Conservation (phyloP, 2,329 filamentous ascomycete genomes). For the Eutypella sp. region DNA sequence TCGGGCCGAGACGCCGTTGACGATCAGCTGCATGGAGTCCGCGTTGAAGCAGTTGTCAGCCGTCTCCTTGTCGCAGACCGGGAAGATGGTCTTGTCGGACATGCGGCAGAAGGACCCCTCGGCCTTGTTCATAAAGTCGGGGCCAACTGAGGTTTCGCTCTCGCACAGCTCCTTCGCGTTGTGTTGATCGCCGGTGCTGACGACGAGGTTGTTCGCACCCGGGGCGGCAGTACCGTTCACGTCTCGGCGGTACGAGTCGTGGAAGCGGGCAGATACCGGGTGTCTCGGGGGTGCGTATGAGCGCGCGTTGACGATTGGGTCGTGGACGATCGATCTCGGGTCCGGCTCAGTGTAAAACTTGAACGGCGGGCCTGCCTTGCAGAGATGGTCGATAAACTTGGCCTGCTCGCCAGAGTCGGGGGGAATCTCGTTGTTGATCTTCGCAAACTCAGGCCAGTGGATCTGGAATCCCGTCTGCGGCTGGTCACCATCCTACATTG, state of each 20-base stretch:
- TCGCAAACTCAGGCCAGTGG: conserved; percentile 24
- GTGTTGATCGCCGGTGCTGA: conserved; percentile 13
- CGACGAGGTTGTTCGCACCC: conserved; percentile 11
- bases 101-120: conserved; percentile 23
- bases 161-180: conserved; percentile 16
- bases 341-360: conserved; percentile 14
- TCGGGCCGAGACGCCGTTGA: conserved; percentile 12
- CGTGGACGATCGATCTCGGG: conserved; percentile 10
- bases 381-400: conserved; percentile 13
- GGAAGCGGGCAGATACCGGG: conserved; percentile 11
- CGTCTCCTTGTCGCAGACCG: conserved; percentile 10
- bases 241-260: not conserved
- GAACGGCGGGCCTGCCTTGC: conserved; percentile 12
- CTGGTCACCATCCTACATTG: conserved; percentile 12
- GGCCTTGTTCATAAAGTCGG: conserved; percentile 18
- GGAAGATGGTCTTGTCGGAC: conserved; percentile 19
- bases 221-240: not conserved
- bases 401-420: conserved; percentile 5
- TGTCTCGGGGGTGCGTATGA: conserved; percentile 8
- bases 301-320: conserved; percentile 6
- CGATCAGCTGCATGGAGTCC: conserved; percentile 9
- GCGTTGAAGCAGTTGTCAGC: conserved; percentile 16
- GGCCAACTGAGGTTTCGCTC: conserved; percentile 17
- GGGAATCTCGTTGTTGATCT: conserved; percentile 4
- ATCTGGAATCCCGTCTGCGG: conserved; percentile 26